These are phyloP conservation scores for Septoria linicola DNA, from an alignment of 2,329 filamentous ascomycete species.

Conservation along the genomic window DNA sequence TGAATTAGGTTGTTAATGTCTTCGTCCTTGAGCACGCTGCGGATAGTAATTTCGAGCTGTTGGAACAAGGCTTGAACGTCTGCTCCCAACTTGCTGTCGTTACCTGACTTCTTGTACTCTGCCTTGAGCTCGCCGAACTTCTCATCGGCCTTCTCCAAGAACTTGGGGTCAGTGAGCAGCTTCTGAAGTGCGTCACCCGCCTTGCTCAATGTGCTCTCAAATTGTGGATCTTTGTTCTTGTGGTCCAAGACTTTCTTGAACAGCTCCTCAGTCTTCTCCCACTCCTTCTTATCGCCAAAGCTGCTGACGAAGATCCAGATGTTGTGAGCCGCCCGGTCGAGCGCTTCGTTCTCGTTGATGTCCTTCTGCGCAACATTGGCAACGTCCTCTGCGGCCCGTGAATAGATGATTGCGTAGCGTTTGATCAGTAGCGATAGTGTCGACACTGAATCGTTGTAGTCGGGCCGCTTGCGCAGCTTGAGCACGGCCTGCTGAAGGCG, in stretches of 20 bases:
- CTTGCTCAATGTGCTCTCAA: slow-evolving; percentile 73
- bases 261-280: slow-evolving; percentile 69
- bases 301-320: slow-evolving; percentile 79
- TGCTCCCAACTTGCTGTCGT: slow-evolving; percentile 65
- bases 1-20: slow-evolving; percentile 68
- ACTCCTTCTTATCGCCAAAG: slow-evolving; percentile 71
- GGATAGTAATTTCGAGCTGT: slow-evolving; percentile 66
- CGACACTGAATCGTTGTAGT: slow-evolving; percentile 85
- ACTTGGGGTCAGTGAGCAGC: slow-evolving; percentile 80
- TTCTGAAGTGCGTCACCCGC: slow-evolving; percentile 73
- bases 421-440: slow-evolving; percentile 73
- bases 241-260: slow-evolving; percentile 72
- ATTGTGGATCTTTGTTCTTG: slow-evolving; percentile 73
- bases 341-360: slow-evolving; percentile 68
- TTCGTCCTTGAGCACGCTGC: slow-evolving; percentile 68
- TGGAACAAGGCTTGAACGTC: slow-evolving; percentile 71
- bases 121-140: slow-evolving; percentile 60
- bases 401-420: slow-evolving; percentile 75
- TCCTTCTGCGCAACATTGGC: slow-evolving; percentile 67
- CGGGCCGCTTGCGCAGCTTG: slow-evolving; percentile 70
- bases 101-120: slow-evolving; percentile 58
- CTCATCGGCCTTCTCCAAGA: slow-evolving; percentile 73
- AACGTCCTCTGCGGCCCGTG: slow-evolving; percentile 67
- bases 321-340: slow-evolving; percentile 72
- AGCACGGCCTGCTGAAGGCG: slow-evolving; percentile 74